Evolutionary conservation across 2,329 filamentous ascomycete genomes (phyloP).

Genomic region (Fusarium guadeloupense): DNA sequence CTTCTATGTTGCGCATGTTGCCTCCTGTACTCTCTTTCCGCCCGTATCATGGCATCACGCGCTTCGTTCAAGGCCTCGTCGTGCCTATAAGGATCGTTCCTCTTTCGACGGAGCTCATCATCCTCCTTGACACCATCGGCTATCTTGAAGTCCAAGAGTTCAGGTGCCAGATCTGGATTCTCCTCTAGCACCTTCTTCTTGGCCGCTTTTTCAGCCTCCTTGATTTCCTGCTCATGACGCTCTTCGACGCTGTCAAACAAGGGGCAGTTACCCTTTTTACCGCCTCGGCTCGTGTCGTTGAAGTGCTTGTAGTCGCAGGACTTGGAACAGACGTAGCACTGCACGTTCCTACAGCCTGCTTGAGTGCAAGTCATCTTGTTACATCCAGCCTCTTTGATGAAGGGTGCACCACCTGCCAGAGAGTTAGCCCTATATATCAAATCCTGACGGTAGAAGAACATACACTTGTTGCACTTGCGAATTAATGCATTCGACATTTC

Average conservation of each 20-base stretch:
- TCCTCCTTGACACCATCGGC: conserved; percentile 62
- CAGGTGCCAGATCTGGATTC: conserved; percentile 68
- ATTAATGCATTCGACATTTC: conserved; percentile 85
- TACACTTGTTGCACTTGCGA: conserved; percentile 75
- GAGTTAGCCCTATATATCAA: conserved; percentile 31
- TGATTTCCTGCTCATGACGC: conserved; percentile 71
- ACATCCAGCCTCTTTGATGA: conserved; percentile 81
- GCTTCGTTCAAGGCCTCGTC: background rate
- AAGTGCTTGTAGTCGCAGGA: conserved; percentile 77
- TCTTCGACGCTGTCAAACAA: conserved; percentile 71
- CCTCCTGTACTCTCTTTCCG: too few relatives aligned
- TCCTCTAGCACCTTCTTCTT: conserved; percentile 64
- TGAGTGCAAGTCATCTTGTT: conserved; percentile 82
- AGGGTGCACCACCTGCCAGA: conserved; percentile 68
- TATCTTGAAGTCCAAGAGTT: conserved; percentile 67
- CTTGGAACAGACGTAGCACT: conserved; percentile 78
- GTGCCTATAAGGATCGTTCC: background rate
- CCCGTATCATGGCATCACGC: background rate
- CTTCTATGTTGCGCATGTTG: too few relatives aligned
- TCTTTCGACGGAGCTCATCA: conserved; percentile 47
- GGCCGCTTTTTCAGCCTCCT: conserved; percentile 66
- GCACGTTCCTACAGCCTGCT: conserved; percentile 59
- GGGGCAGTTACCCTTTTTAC: conserved; percentile 67
- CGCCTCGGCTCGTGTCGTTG: conserved; percentile 59
- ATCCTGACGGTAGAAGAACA: conserved; percentile 31